Percentiles rank a stretch among this genome's conserved stretches.
phyloP scores from a whole-genome alignment of 345 rosid species.

The Populus nigra region DNA sequence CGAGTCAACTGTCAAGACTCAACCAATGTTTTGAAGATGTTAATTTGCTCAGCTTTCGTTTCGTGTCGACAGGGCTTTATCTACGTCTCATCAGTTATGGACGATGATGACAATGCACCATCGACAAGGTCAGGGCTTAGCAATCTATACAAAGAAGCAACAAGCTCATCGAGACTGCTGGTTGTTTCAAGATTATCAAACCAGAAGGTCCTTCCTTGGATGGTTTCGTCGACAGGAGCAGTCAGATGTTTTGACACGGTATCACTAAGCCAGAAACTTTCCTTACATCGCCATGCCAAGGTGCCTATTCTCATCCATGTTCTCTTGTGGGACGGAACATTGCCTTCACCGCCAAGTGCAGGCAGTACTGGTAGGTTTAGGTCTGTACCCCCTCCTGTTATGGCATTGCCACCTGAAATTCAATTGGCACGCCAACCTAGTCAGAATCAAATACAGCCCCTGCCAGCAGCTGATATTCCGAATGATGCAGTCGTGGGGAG shows the following conservation, averaged over 20 bases:
- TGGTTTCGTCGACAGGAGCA: conserved; percentile 84
- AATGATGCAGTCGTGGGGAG: conserved; percentile 15
- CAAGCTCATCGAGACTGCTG: conserved; percentile 47
- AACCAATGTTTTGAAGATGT: not conserved
- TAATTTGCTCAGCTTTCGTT: not conserved
- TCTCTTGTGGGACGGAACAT: conserved; percentile 57
- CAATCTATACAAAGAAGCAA: conserved; percentile 60
- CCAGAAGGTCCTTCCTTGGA: conserved; percentile 93
- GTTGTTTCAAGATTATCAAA: conserved; percentile 72
- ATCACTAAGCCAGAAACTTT: conserved; percentile 89
- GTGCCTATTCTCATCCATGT: conserved; percentile 64
- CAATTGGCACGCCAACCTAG: conserved; percentile 36
- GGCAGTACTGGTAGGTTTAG: conserved; percentile 26
- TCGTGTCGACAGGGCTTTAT: conserved; percentile 68
- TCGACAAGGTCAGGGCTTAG: conserved; percentile 78
- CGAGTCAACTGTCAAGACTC: too few species aligned
- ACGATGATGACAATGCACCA: conserved; percentile 55
- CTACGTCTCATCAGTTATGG: conserved; percentile 77
- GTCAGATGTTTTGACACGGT: conserved; percentile 77
- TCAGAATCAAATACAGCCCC: conserved; percentile 62
- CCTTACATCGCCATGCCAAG: conserved; percentile 83
- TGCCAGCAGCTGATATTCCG: conserved; percentile 33
- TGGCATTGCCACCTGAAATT: conserved; percentile 37
- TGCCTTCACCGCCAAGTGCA: conserved; percentile 21
- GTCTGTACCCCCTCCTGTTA: conserved; percentile 31